Conservation (phyloP, 2,329 filamentous ascomycete genomes). For the Neonectria faginata region DNA sequence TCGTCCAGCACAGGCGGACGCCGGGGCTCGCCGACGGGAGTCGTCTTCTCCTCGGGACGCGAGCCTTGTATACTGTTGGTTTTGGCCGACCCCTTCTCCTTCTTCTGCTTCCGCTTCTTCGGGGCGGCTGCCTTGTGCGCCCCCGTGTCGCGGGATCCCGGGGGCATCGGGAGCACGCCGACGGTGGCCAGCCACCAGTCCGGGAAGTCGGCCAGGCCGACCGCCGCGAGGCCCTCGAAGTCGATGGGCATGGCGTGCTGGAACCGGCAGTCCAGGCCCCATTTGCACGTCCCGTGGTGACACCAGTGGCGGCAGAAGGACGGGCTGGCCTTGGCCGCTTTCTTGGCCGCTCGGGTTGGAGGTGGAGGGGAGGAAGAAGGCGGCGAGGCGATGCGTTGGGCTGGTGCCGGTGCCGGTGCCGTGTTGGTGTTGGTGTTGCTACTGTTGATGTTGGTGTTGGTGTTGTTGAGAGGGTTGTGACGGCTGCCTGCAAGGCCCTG, state of each 20-base stretch:
- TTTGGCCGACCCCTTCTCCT: conserved; percentile 11
- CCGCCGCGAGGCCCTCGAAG: conserved; percentile 53
- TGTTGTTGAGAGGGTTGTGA: conserved; percentile 31
- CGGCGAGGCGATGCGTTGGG: conserved; percentile 4
- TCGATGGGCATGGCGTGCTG: conserved; percentile 61
- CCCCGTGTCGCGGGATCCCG: conserved; percentile 13
- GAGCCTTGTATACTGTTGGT: background rate
- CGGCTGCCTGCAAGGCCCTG: conserved; percentile 35
- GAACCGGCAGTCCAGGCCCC: conserved; percentile 57
- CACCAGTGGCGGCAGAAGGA: conserved; percentile 60
- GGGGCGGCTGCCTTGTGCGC: conserved; percentile 13
- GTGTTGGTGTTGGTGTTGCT: conserved; percentile 2
- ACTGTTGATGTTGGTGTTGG: no score
- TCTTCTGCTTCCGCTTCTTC: conserved; percentile 29
- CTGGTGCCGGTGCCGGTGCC: background rate
- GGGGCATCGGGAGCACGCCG: conserved; percentile 34
- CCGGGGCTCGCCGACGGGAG: background rate
- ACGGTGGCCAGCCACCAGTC: conserved; percentile 54
- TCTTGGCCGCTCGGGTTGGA: conserved; percentile 3
- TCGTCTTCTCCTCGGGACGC: background rate
- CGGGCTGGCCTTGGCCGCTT: conserved; percentile 8
- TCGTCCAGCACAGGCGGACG: conserved; percentile 10
- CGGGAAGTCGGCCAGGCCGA: conserved; percentile 58
- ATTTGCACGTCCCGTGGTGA: conserved; percentile 60
- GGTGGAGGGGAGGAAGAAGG: background rate